These are phyloP conservation scores for Didymella keratinophila DNA, from an alignment of 2,329 filamentous ascomycete species.

Conservation along the genomic window DNA sequence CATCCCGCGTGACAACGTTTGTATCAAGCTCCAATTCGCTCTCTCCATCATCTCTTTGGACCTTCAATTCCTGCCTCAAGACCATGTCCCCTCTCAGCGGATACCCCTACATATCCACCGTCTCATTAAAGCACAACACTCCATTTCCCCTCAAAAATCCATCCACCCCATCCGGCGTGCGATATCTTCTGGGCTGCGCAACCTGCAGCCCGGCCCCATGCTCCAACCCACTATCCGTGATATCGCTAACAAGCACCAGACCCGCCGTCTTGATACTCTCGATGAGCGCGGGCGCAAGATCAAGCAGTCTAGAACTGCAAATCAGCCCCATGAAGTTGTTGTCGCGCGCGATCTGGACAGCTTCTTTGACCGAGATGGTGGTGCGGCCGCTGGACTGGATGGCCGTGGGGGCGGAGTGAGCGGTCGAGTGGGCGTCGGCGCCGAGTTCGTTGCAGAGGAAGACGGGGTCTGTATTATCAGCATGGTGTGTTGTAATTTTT, in stretches of 20 bases:
- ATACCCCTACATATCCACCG: conserved; percentile 63
- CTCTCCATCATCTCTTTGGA: neutral
- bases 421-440: conserved; percentile 62
- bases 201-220: conserved; percentile 51
- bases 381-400: conserved; percentile 71
- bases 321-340: conserved; percentile 99
- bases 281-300: conserved; percentile 90
- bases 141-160: conserved; percentile 86
- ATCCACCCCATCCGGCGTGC: conserved; percentile 81
- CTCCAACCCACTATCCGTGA: conserved; percentile 65
- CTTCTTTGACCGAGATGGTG: conserved; percentile 90
- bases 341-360: conserved; percentile 87
- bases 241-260: conserved; percentile 89
- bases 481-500: neutral
- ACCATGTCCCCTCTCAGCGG: neutral
- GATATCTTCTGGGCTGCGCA: conserved; percentile 48
- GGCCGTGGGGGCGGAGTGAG: conserved; percentile 43
- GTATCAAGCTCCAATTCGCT: no score
- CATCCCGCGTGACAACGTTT: neutral
- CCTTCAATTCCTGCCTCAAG: neutral
- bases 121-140: conserved; percentile 91
- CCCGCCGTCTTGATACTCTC: conserved; percentile 95
- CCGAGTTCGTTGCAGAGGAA: conserved; percentile 94
- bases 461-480: conserved; percentile 71
- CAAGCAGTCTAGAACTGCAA: conserved; percentile 79